A percentile compares a stretch with the other conserved stretches of the same genome.
phyloP scores from a whole-genome alignment of 2,329 filamentous ascomycete genomes.

The Pseudovirgaria hyperparasitica region DNA sequence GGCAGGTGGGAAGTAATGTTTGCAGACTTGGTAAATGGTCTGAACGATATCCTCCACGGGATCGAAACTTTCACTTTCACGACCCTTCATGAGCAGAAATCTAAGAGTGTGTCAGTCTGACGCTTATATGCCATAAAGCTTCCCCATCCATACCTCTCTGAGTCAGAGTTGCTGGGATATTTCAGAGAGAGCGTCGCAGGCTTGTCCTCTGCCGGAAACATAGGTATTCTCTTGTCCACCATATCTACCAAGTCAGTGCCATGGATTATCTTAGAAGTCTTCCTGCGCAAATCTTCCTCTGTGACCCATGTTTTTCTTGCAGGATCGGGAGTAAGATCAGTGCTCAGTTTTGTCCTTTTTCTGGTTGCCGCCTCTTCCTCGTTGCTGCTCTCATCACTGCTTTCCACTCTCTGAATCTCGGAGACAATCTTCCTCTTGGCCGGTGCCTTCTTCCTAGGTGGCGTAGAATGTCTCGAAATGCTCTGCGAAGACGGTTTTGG shows the following conservation, averaged over 20 bases:
- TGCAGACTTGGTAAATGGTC: constrained; percentile 48
- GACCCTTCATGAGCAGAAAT: not conserved
- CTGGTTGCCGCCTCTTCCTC: too few relatives aligned
- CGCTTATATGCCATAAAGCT: not conserved
- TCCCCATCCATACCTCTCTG: not conserved
- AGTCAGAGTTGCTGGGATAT: not conserved
- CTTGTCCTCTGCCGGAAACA: not conserved
- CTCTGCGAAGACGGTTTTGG: too few relatives aligned
- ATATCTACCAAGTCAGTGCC: not conserved
- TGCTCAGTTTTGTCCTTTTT: too few relatives aligned
- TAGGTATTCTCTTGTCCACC: not conserved
- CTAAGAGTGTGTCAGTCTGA: not conserved
- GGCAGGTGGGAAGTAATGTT: constrained; percentile 63
- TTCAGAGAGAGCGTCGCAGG: not conserved
- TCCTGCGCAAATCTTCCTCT: too few relatives aligned
- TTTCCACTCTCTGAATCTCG: too few relatives aligned
- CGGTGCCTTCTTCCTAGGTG: too few relatives aligned
- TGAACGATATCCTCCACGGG: constrained; percentile 63
- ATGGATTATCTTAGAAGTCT: not conserved
- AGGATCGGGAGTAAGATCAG: too few relatives aligned
- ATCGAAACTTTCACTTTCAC: constrained; percentile 42
- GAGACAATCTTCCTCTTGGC: too few relatives aligned
- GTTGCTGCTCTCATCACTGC: too few relatives aligned
- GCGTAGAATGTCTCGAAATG: too few relatives aligned
- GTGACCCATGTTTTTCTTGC: too few relatives aligned